Base-by-base conservation (phyloP, 495 filamentous ascomycete genomes). In the Aspergillus wentii region DNA sequence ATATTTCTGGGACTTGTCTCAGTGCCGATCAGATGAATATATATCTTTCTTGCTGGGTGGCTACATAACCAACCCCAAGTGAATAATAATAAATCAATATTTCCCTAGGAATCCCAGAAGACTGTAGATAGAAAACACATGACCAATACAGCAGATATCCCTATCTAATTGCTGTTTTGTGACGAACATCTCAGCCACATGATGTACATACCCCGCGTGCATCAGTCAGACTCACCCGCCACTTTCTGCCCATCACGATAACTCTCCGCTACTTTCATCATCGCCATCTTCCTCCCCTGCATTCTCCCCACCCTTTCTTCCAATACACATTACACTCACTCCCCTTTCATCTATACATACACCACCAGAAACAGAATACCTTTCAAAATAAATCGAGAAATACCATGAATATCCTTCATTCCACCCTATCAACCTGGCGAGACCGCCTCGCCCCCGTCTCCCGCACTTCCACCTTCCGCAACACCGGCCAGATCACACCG, bases 401-500 rank as follows among this genome's bases (percentile, higher is more conserved):
- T 37, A 53, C 40, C n/a, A 69, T 69, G 71, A 78, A 77, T 57
- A 69, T 76, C 61, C 52, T 92, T 57, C 87, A 89, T 64, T 89
- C 84, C 26, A 85, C 85, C 16, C 74, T 94, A 59, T 86, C 87
- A 54, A 83, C 79, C 43, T 76, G 92, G 57, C 85, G 90, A 41
- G 92, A 98, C 66, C 83, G 82, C 56, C 86, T 89, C 56, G 86
- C 91, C 2, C 89, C 86, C 17, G 79, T 94, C 50, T 83, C 80
- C 9, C 81, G 92, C 60, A 92, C 79, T 33, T 95, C 90, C 5
- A 97, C 86, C 41, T 99, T 99, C 71, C 88, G 89, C 45, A 71
- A 72, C 43, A 94, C 88, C 2, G 92, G 92, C 48, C 83, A 97
- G 64, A 88, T 99, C 64, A 97, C 94, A 0, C 91, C 91, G 28